Evolutionary conservation across 768 basidiomycete species (phyloP).

Genomic region (Tephrocybe sp.): DNA sequence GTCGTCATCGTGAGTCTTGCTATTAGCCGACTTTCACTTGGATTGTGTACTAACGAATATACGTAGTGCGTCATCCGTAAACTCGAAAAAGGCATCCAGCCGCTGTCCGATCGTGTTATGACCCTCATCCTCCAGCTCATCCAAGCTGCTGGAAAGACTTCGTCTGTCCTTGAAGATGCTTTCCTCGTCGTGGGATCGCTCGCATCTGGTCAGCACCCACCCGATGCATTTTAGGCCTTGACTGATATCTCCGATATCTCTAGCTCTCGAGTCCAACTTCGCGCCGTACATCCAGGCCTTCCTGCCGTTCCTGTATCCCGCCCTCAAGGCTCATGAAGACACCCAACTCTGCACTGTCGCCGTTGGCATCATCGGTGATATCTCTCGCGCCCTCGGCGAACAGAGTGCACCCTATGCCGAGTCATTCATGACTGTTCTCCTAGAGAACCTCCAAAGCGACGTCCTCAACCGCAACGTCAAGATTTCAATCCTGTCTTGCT

Average conservation of each 20-base stretch:
- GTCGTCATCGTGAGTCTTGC: constrained; percentile 72
- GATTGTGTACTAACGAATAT: constrained; percentile 6
- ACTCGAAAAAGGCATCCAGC: constrained; percentile 78
- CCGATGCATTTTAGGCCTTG: background rate
- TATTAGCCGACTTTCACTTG: background rate
- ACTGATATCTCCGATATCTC: constrained; percentile 8
- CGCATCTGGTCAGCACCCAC: constrained; percentile 54
- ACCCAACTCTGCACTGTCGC: constrained; percentile 94
- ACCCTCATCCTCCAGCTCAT: constrained; percentile 85
- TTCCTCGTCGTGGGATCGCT: constrained; percentile 93
- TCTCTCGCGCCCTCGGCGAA: constrained; percentile 92
- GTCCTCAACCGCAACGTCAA: constrained; percentile 93
- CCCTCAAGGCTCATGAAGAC: constrained; percentile 91
- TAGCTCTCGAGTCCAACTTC: constrained; percentile 78
- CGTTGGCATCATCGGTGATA: constrained; percentile 93
- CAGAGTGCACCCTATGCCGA: constrained; percentile 80
- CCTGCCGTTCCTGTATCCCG: constrained; percentile 83
- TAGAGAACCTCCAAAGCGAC: constrained; percentile 89
- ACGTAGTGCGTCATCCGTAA: constrained; percentile 81
- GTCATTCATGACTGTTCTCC: constrained; percentile 88
- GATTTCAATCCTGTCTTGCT: constrained; percentile 93
- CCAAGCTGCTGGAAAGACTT: constrained; percentile 85
- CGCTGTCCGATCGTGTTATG: constrained; percentile 94
- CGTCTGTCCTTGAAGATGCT: constrained; percentile 94
- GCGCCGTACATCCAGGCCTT: constrained; percentile 83